Base-by-base conservation (phyloP, 2,329 filamentous ascomycete species). In the Paramyrothecium roridum region DNA sequence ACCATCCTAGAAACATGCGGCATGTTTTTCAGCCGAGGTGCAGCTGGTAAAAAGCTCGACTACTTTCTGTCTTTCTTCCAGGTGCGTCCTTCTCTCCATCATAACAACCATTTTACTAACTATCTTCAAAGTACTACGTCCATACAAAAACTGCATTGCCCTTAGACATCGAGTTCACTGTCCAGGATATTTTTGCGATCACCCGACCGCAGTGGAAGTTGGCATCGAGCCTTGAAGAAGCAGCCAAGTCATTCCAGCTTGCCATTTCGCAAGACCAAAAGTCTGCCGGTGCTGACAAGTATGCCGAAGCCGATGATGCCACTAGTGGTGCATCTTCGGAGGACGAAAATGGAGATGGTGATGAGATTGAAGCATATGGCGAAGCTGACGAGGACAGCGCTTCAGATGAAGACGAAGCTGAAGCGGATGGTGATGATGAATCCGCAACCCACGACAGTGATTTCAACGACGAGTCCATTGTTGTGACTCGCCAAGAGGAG, bases 21-120 rank as follows among this genome's bases (percentile, higher is more conserved):
- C 54, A 88, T 96, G 71, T 99, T 93, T 76, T 99, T 97, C 65
- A 95, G 95, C 71, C 89, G 93, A 64, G 95, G 96, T 8, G 86
- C 89, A 47, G 90, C 93, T 2, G 96, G 93, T 71, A 98, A 98
- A 79, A 99, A 98, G 74, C 82, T 99, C 11, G 95, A 99, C 67
- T 98, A 96, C 71, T 99, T 98, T 73, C 79, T 99, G 57, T 93
- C 89, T 0, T 98, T 98, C 73, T 91, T 99, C 65, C 93, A 96
- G 79, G 86, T 88, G 69, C 51, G 65, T 66, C 37, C 3, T 45
- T 11, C 21, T 19, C 26, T 19, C n/a, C 17, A 13, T 3, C 12
- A 8, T 2, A 10, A 1, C 34, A 11, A 13, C 8, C 21, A n/a
- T 43, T 6, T n/a, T 11, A 54, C 56, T 60, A 26, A 60, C 50